Evolutionary conservation across 768 basidiomycete genomes (phyloP).

Genomic region (Dacryopinax primogenitus): DNA sequence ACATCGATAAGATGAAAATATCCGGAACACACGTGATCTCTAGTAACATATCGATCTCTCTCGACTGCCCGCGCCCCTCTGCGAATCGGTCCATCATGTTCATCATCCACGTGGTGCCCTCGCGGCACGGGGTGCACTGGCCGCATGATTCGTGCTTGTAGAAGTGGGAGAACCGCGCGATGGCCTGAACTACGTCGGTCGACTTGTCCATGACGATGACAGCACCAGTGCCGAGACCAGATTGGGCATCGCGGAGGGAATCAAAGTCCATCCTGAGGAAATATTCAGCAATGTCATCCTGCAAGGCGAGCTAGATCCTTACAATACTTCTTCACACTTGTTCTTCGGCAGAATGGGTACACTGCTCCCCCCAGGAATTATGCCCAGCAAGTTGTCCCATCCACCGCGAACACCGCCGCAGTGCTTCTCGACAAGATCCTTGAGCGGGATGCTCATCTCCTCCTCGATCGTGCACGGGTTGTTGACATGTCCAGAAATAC

Average conservation of each 20-base stretch:
- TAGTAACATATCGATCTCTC: slow-evolving; percentile 97
- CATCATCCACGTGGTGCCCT: slow-evolving; percentile 98
- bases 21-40: slow-evolving; percentile 62
- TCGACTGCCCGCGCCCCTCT: slow-evolving; percentile 74
- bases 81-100: slow-evolving; percentile 99
- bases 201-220: slow-evolving; percentile 99
- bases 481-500: slow-evolving; percentile 94
- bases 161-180: slow-evolving; percentile 88
- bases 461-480: slow-evolving; percentile 97
- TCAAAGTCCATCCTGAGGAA: slow-evolving; percentile 84
- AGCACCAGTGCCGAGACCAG: slow-evolving; percentile 95
- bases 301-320: slow-evolving; percentile 27
- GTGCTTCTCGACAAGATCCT: slow-evolving; percentile 91
- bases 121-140: slow-evolving; percentile 88
- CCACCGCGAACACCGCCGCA: slow-evolving; percentile 90
- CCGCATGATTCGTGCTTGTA: slow-evolving; percentile 99
- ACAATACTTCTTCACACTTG: slow-evolving; percentile 79
- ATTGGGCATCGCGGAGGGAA: slow-evolving; percentile 87
- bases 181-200: slow-evolving; percentile 87
- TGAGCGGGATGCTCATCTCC: slow-evolving; percentile 95
- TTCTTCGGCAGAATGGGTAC: slow-evolving; percentile 83
- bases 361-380: slow-evolving; percentile 87
- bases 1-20: slow-evolving; percentile 9
- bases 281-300: not conserved
- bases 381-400: slow-evolving; percentile 95